Base-by-base conservation (phyloP, 495 filamentous ascomycete genomes). In the Pyrenula massariospora region DNA sequence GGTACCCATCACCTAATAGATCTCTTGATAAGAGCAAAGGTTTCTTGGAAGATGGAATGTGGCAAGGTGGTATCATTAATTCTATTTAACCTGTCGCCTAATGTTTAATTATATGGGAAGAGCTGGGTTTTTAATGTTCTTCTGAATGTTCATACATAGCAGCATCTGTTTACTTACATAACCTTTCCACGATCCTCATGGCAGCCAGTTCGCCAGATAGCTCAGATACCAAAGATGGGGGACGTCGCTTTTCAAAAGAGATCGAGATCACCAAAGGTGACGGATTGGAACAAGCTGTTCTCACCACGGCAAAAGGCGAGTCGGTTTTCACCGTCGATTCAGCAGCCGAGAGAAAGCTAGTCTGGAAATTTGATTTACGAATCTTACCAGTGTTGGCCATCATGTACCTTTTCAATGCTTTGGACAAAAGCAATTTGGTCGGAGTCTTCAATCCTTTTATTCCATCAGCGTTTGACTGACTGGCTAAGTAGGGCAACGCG, bases 321-420 rank as follows among this genome's bases (percentile, higher is more conserved):
- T 8, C 31, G 5, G 31, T 42, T 15, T 52, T 52, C 50, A 20
- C 10, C 25, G 42, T 54, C 36, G 56, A 57, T 50, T 25, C 56
- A 42, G 24, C 2, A 2, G 73, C 77, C 19, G 77, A 81, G 59
- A 70, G 65, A 49, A 69, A 70, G 10, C 66, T 80, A 47, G 75
- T 75, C 56, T 71, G 76, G 60, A 78, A 75, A 54, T 80, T 80
- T 57, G 78, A 81, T 62, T 59, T 76, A 48, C 71, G 77, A 25
- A 64, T 81, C 25, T 58, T 81, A 22, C 78, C 78, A 0, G 71
- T 80, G 12, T 59, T 82, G 11, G 77, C 78, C 31, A 22, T 77
- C 3, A 84, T 84, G 79, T 81, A 83, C 59, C 73, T 82, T 23
- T 80, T 82, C 64, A 80, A 81, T 59, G 72, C 71, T 52, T 76